A percentile compares a stretch with the other conserved stretches of the same genome.
Evolutionary conservation across 306 rosid genomes (phyloP).

Genomic region (Cajanus cajan): DNA sequence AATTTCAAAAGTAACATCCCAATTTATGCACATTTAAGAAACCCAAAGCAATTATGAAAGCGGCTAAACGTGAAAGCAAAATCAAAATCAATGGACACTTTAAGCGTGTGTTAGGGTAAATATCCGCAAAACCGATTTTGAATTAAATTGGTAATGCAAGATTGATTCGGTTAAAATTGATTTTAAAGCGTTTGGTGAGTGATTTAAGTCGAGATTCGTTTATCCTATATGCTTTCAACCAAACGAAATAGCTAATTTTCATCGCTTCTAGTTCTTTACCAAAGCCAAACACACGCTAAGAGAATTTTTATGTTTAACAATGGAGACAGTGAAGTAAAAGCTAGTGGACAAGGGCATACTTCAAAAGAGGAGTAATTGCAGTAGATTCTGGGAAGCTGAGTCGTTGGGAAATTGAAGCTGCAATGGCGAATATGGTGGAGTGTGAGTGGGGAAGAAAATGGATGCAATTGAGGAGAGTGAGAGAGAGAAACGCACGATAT

Average conservation of each 20-base stretch:
- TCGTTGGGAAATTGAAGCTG: constrained; percentile 17
- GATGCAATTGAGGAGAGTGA: neutral
- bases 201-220: too few relatives aligned
- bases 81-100: neutral
- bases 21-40: neutral
- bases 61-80: neutral
- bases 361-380: constrained; percentile 20
- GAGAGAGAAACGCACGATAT: neutral
- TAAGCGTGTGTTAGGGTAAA: too few relatives aligned
- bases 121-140: too few relatives aligned
- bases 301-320: neutral
- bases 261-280: neutral
- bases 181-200: too few relatives aligned
- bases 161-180: too few relatives aligned
- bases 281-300: neutral
- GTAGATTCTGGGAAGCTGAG: neutral
- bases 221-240: too few relatives aligned
- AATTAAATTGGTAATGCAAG: too few relatives aligned
- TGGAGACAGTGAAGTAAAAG: neutral
- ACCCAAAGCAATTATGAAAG: constrained; percentile 3
- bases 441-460: neutral
- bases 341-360: neutral
- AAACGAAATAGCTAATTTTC: too few relatives aligned
- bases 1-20: neutral
- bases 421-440: neutral